A percentile compares a stretch with the other conserved stretches of the same genome.
Evolutionary conservation across 169 alveolate genomes (phyloP).

Genomic region (Neospora caninum): DNA sequence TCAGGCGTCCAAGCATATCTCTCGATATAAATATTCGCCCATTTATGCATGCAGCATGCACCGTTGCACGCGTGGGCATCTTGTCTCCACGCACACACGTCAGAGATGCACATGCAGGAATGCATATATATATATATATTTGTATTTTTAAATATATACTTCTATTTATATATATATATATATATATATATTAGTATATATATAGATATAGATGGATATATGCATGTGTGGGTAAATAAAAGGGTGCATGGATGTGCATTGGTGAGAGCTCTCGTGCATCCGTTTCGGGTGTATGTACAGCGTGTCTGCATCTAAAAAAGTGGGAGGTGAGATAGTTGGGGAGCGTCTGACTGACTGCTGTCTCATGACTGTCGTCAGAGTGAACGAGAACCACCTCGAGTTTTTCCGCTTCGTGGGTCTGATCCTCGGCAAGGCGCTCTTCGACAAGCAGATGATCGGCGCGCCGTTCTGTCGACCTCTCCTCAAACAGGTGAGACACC

Average conservation of each 20-base stretch:
- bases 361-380: neutral
- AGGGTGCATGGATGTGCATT: neutral
- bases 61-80: too few species aligned
- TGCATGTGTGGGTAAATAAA: neutral
- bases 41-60: too few species aligned
- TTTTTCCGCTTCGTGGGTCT: slow-evolving; percentile 77
- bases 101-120: neutral
- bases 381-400: slow-evolving; percentile 66
- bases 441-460: slow-evolving; percentile 78
- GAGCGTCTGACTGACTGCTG: too few species aligned
- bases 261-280: neutral
- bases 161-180: neutral
- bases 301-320: too few species aligned
- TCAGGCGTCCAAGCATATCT: too few species aligned
- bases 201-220: neutral
- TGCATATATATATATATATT: neutral
- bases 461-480: slow-evolving; percentile 74
- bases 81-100: too few species aligned
- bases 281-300: neutral
- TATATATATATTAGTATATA: neutral
- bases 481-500: slow-evolving; percentile 66
- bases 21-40: too few species aligned
- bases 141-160: neutral
- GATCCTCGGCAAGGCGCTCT: slow-evolving; percentile 79
- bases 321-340: too few species aligned